A percentile compares a stretch with the other conserved stretches of the same genome.
Evolutionary conservation across 2,329 filamentous ascomycete genomes (phyloP).

Genomic region (Setomelanomma holmii): DNA sequence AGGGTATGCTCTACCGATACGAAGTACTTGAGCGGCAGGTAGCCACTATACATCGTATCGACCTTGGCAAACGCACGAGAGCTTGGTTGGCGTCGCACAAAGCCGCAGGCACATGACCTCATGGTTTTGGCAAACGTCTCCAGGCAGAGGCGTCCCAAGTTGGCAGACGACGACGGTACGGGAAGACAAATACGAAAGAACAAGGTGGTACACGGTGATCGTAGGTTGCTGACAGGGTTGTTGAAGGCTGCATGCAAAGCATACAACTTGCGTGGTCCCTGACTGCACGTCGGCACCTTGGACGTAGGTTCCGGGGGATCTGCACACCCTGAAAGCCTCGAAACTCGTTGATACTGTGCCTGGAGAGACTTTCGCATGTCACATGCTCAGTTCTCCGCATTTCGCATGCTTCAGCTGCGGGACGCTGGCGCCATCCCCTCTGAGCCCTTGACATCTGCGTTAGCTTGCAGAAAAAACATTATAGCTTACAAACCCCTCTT

Average conservation of each 20-base stretch:
- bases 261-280: constrained; percentile 24
- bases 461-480: constrained; percentile 14
- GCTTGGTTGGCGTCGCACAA: too few relatives aligned
- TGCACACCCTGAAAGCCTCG: constrained; percentile 16
- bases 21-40: too few relatives aligned
- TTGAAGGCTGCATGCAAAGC: constrained; percentile 31
- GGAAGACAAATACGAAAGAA: not conserved
- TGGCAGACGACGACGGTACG: not conserved
- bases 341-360: constrained; percentile 18
- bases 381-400: constrained; percentile 27
- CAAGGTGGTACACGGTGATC: not conserved
- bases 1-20: too few relatives aligned
- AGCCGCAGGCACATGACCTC: too few relatives aligned
- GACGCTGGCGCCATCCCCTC: constrained; percentile 22
- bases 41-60: too few relatives aligned
- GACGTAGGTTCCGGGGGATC: constrained; percentile 22
- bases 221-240: not conserved
- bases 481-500: constrained; percentile 3
- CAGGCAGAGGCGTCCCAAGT: not conserved
- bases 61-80: too few relatives aligned
- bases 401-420: constrained; percentile 24
- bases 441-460: constrained; percentile 15
- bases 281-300: constrained; percentile 22
- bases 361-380: constrained; percentile 15
- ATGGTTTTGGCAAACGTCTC: too few relatives aligned